Evolutionary conservation across 306 rosid genomes (phyloP), one percentile per base, ranked within the genome.

Genomic region (Canavalia gladiata): DNA sequence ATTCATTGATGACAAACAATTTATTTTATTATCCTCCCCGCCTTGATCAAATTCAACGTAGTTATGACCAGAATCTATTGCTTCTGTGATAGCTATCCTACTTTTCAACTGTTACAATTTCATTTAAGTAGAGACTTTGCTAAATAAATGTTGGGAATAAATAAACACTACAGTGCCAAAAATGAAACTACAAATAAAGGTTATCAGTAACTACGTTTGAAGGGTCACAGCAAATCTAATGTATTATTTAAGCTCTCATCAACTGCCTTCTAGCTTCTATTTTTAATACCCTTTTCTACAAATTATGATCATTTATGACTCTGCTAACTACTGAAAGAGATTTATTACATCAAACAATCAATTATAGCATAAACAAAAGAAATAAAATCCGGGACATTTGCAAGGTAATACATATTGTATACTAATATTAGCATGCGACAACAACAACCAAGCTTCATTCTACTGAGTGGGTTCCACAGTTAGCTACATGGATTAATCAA

Each of bases 391-490:
- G 28, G 39, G 56, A 75, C 64, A 81, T 49, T 8, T 45, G 49
- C n/a, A 80, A n/a, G 69, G 37, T 57, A 62, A 72, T 67, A 70
- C 76, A 65, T 7, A 78, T 55, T 59, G 64, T 6, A 78, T 45
- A 52, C 58, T 59, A 29, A 62, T 13, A 68, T 76, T 67, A 41
- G 51, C 31, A 62, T 58, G 18, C 59, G 63, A 25, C 51, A 64
- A 75, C 8, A 29, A 51, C 34, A 57, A 68, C 66, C 77, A 7
- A 62, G 50, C 33, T 68, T 56, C 7, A 28, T 58, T 58, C 42
- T 49, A 34, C 52, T 28, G 8, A 39, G 28, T 8, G 56, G 8
- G 59, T 12, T 71, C n/a, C 6, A 60, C 42, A 28, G 52, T 57
- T 9, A 47, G 47, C 47, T 25, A 59, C 8, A 31, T 12, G n/a